Evolutionary conservation across 805 yeast genomes (phyloP), one percentile per base, ranked within the genome.

Genomic region (Starmerella bacillaris): DNA sequence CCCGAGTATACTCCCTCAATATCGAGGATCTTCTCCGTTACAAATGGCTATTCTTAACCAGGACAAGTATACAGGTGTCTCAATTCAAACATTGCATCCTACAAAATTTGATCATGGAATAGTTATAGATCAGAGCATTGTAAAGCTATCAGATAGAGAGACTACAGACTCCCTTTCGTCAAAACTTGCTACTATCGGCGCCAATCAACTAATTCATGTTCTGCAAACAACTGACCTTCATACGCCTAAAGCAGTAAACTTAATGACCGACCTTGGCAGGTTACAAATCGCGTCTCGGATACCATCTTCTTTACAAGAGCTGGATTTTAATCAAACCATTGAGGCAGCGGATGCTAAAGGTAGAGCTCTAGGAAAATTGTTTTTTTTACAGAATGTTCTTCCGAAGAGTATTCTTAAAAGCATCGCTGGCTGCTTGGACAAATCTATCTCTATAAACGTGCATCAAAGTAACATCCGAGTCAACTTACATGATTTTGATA

Each of bases 61-160:
- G 27, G 83, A 76, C 43, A 24, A 42, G 0, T 39, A 32, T 14
- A 76, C 95, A 0, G 98, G 96, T 0, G 92, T 82, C 14, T 70
- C 94, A 0, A 67, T 89, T 0, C 98, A 89, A 53, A 79, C 94
- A 0, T 56, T 89, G 18, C 94, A 89, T 50, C 94, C 95, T 0
- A 65, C 76, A 1, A 66, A 72, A 50, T 89, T 89, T 49, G 98
- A 89, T 47, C 61, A 59, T 22, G 98, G 98, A 1, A 59, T 63
- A 2, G 67, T 86, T 0, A 51, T 89, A 2, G 53, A 61, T 14
- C 92, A 77, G 42, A 63, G 78, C 1, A 60, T 60, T 18, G 46
- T 70, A 0, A 44, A 50, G 0, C 60, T 79, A 1, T 36, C 34
- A 0, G 51, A 50, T 3, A 43, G 51, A 7, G 78, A 72, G 21